These are phyloP conservation scores for Aspergillus melleus DNA, from an alignment of 2,329 filamentous ascomycete species.

Conservation along the genomic window DNA sequence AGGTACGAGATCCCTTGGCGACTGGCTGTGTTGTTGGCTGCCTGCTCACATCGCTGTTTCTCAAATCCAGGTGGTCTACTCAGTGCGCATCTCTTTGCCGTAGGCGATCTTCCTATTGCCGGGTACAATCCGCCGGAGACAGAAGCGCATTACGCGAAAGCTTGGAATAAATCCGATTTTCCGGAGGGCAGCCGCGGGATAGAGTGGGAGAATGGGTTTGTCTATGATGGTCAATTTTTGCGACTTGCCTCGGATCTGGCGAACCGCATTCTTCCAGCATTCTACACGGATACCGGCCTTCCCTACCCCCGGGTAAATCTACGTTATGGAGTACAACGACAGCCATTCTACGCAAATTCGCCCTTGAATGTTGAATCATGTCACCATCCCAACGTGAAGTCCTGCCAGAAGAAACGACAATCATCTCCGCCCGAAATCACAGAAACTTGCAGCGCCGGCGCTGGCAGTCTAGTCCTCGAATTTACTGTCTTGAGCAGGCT, in stretches of 20 bases:
- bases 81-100: slow-evolving; percentile 89
- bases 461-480: slow-evolving; percentile 91
- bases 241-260: slow-evolving; percentile 86
- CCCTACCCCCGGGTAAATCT: slow-evolving; percentile 95
- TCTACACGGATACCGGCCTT: slow-evolving; percentile 85
- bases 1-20: slow-evolving; percentile 27
- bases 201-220: slow-evolving; percentile 72
- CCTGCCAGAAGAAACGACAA: slow-evolving; percentile 40
- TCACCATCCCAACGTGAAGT: slow-evolving; percentile 42
- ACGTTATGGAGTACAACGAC: slow-evolving; percentile 67
- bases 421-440: slow-evolving; percentile 67
- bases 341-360: slow-evolving; percentile 84
- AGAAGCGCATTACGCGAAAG: slow-evolving; percentile 39
- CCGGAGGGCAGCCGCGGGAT: slow-evolving; percentile 47
- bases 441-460: slow-evolving; percentile 94
- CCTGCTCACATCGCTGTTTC: background rate
- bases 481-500: slow-evolving; percentile 88
- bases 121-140: slow-evolving; percentile 63
- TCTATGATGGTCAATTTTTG: slow-evolving; percentile 85
- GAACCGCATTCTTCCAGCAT: slow-evolving; percentile 81
- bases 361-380: slow-evolving; percentile 63
- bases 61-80: slow-evolving; percentile 67
- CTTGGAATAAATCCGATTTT: slow-evolving; percentile 40
- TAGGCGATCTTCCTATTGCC: slow-evolving; percentile 82
- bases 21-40: background rate